These are phyloP conservation scores for Skeletonema menzelii DNA, from an alignment of 108 stramenopile genomes.

Conservation along the genomic window DNA sequence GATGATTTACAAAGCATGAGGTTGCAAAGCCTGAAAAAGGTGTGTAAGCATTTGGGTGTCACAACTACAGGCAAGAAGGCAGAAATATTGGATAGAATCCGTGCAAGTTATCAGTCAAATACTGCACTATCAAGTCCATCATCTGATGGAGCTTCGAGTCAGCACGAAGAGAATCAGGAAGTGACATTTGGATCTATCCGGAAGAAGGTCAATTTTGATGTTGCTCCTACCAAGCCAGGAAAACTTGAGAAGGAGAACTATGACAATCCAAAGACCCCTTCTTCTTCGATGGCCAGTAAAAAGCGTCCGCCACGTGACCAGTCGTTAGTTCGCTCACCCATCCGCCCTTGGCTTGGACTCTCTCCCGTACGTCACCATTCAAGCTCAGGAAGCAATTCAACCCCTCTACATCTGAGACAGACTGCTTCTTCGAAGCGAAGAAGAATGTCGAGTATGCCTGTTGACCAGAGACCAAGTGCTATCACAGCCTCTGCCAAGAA, in stretches of 20 bases:
- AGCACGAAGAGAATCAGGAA: background rate
- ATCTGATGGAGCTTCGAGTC: background rate
- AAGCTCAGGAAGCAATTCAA: background rate
- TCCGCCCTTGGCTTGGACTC: background rate
- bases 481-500: slow-evolving; percentile 34
- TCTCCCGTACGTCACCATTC: background rate
- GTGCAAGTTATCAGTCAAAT: slow-evolving; percentile 1
- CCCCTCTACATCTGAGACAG: slow-evolving; percentile 2
- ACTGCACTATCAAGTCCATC: background rate
- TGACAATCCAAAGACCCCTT: background rate
- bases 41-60: slow-evolving; percentile 30
- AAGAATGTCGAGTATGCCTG: background rate
- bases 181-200: background rate
- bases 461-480: background rate
- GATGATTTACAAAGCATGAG: slow-evolving; percentile 34
- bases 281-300: background rate
- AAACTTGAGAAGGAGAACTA: background rate
- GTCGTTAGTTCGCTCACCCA: background rate
- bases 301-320: background rate
- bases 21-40: slow-evolving; percentile 27
- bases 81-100: slow-evolving; percentile 32
- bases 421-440: slow-evolving; percentile 25
- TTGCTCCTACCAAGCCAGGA: background rate
- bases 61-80: slow-evolving; percentile 43
- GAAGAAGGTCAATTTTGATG: slow-evolving; percentile 29